Percentiles rank a stretch among this genome's conserved stretches.
phyloP scores from a whole-genome alignment of 106 monocot species.

The Dioscorea dumetorum region DNA sequence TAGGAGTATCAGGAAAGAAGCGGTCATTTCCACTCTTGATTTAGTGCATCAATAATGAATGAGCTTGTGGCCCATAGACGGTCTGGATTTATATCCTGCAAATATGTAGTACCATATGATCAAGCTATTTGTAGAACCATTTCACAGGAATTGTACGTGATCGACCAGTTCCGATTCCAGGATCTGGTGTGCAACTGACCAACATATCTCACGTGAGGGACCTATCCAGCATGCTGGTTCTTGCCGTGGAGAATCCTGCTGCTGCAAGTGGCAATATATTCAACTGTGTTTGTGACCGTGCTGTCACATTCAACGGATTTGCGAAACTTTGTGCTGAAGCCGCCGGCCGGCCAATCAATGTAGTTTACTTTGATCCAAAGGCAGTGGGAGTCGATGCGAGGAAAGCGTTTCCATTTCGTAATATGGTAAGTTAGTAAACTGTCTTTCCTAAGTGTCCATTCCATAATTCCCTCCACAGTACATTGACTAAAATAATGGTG shows the following conservation, averaged over 20 bases:
- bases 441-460: too few relatives aligned
- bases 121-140: too few relatives aligned
- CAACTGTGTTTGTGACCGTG: constrained; percentile 87
- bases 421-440: constrained; percentile 45
- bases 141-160: constrained; percentile 77
- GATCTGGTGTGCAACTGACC: constrained; percentile 91
- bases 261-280: constrained; percentile 66
- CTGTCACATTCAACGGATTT: constrained; percentile 74
- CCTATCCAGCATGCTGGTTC: constrained; percentile 82
- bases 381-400: constrained; percentile 79
- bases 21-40: too few relatives aligned
- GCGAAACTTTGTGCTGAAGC: constrained; percentile 73
- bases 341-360: constrained; percentile 54
- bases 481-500: too few relatives aligned
- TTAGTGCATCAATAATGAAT: too few relatives aligned
- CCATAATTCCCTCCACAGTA: too few relatives aligned
- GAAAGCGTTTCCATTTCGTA: constrained; percentile 97
- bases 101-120: too few relatives aligned
- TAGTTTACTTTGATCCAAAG: constrained; percentile 82
- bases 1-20: too few relatives aligned
- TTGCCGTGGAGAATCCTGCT: constrained; percentile 50
- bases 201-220: constrained; percentile 89
- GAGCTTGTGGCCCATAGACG: too few relatives aligned
- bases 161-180: constrained; percentile 77
- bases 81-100: too few relatives aligned